Base-by-base conservation (phyloP, 169 alveolate species). In the Plasmodium gallinaceum region DNA sequence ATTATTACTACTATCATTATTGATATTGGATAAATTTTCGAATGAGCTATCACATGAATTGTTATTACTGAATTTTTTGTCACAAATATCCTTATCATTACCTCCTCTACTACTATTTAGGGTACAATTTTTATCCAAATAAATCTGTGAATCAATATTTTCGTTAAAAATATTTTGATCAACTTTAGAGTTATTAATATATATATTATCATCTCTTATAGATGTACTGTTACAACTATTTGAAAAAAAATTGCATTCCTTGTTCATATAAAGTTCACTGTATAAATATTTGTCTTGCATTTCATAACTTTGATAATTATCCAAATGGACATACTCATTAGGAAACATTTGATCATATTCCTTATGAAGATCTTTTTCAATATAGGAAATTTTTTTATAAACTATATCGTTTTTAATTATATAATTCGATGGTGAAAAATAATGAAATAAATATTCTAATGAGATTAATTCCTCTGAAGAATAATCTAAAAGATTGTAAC, bases 351-450 rank as follows among this genome's bases (percentile, higher is more conserved):
- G 20, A 62, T 70, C 43, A 62, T 69, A 85, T 43, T 68, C 18
- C 24, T 57, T 12, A 37, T 61, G 14, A 5, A 62, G 69, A 14
- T 48, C 14, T n/a, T 37, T 12, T 16, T 61, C 42, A 16, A 20
- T 61, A 46, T 0, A n/a, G 14, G 54, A 9, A 85, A 85, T 8
- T 61, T 62, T 52, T 85, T 70, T 85, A 60, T 85, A 85, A 20
- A 85, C 9, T 5, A 39, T 48, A 46, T 72, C 48, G 42, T 70
- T 24, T 10, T 85, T 60, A 69, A 85, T 46, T 5, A 85, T 74
- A 58, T 85, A 85, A 69, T 37, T 54, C 9, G 91, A 85, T 12
- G 91, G 91, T n/a, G 91, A 62, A 58, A 85, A 85, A 43, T 48
- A 69, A n/a, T 60, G 24, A 72, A 85, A 85, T 16, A 85, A 46